These are phyloP conservation scores for Fragosphaeria purpurea DNA, from an alignment of 2,329 filamentous ascomycete species.

Conservation along the genomic window DNA sequence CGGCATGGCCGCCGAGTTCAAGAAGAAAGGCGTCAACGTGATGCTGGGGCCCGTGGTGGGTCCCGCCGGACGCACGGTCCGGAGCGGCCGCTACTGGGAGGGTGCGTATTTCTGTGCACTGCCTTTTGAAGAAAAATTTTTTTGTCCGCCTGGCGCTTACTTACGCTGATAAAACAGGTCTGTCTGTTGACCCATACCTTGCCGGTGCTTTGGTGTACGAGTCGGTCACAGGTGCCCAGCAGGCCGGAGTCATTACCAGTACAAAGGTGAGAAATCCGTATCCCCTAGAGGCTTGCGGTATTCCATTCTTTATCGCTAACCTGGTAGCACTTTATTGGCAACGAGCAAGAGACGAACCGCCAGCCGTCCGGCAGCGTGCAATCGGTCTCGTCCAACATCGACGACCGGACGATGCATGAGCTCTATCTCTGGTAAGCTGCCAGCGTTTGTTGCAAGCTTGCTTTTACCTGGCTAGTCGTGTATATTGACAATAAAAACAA, in stretches of 20 bases:
- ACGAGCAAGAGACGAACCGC: constrained; percentile 34
- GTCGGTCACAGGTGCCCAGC: constrained; percentile 61
- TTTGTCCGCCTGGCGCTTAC: neutral
- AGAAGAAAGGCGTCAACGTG: constrained; percentile 62
- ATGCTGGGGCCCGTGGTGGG: constrained; percentile 68
- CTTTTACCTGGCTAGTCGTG: neutral
- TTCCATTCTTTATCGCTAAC: constrained; percentile 16
- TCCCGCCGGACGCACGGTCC: constrained; percentile 50
- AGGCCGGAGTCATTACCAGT: constrained; percentile 54
- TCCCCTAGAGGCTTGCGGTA: too few relatives aligned
- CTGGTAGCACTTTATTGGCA: constrained; percentile 58
- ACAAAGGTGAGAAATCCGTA: constrained; percentile 31
- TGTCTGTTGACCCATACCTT: constrained; percentile 52
- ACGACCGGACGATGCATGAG: constrained; percentile 34
- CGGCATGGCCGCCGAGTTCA: constrained; percentile 69
- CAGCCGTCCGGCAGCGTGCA: constrained; percentile 44
- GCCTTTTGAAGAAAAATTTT: too few relatives aligned
- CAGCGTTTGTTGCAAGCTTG: too few relatives aligned
- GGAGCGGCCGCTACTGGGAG: constrained; percentile 54
- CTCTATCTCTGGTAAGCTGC: constrained; percentile 38
- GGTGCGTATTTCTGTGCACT: constrained; percentile 13
- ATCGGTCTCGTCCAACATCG: constrained; percentile 29
- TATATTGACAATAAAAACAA: too few relatives aligned
- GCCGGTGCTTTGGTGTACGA: constrained; percentile 32
- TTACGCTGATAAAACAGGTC: constrained; percentile 15